These are phyloP conservation scores for Pleurotus sapidus DNA, from an alignment of 768 basidiomycete genomes.

Conservation along the genomic window DNA sequence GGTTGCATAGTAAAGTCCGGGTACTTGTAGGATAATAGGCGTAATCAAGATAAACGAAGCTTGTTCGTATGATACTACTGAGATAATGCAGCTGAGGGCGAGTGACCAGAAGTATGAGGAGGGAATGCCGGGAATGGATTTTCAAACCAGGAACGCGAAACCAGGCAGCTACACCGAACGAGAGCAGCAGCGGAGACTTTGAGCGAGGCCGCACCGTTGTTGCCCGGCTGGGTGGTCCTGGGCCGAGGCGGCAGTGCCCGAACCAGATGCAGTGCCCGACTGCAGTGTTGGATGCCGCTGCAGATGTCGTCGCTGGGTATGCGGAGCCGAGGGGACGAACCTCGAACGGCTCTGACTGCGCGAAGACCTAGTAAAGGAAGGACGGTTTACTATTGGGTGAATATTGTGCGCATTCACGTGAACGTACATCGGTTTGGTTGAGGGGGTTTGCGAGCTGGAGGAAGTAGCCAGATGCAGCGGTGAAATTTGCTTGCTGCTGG, in stretches of 20 bases:
- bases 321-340: constrained; percentile 54
- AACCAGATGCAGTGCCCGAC: constrained; percentile 20
- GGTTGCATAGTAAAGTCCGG: not conserved
- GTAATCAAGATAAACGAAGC: not conserved
- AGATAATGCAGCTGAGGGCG: not conserved
- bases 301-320: constrained; percentile 42
- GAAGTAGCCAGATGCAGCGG: constrained; percentile 45
- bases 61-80: not conserved
- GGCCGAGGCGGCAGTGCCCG: constrained; percentile 18
- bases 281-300: constrained; percentile 22
- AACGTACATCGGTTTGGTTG: constrained; percentile 53
- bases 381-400: not conserved
- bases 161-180: constrained; percentile 12
- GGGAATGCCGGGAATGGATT: not conserved
- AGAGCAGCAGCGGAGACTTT: constrained; percentile 6
- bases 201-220: constrained; percentile 8
- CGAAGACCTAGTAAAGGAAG: constrained; percentile 44
- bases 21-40: no score
- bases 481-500: constrained; percentile 36
- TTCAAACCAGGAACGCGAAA: constrained; percentile 4
- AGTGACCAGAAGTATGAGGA: not conserved
- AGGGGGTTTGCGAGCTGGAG: constrained; percentile 46
- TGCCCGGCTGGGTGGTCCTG: constrained; percentile 2
- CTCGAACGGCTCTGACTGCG: constrained; percentile 53
- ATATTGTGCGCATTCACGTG: not conserved